Conservation (phyloP, 257 asterid species). For the Craterostigma plantagineum region DNA sequence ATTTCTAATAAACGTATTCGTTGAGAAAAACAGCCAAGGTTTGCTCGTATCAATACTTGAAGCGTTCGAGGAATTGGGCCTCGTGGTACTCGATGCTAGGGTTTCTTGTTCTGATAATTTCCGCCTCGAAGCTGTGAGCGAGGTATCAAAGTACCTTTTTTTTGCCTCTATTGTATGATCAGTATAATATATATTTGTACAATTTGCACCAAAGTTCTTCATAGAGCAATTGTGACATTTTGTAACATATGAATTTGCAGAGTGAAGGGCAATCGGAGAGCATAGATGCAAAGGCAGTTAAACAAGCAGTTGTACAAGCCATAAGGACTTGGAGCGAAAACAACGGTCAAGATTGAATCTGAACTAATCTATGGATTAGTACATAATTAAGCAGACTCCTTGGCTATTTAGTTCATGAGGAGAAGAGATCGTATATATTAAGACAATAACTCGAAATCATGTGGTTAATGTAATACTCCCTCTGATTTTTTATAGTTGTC, state of each 20-base stretch:
- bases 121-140: slow-evolving; percentile 50
- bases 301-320: slow-evolving; percentile 47
- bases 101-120: slow-evolving; percentile 46
- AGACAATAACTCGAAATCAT: too few relatives aligned
- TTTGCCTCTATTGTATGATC: neutral
- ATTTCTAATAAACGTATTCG: slow-evolving; percentile 35
- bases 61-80: slow-evolving; percentile 55
- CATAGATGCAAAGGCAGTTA: slow-evolving; percentile 42
- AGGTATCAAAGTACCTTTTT: slow-evolving; percentile 17
- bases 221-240: too few relatives aligned
- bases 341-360: neutral
- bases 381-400: too few relatives aligned
- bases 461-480: too few relatives aligned
- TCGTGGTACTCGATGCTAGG: slow-evolving; percentile 61
- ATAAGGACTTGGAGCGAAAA: slow-evolving; percentile 30
- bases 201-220: too few relatives aligned
- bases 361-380: too few relatives aligned
- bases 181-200: neutral
- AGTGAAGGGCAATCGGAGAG: slow-evolving; percentile 36
- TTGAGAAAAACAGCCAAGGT: slow-evolving; percentile 39
- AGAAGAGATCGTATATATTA: too few relatives aligned
- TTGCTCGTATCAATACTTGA: slow-evolving; percentile 46
- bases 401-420: too few relatives aligned
- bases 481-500: too few relatives aligned
- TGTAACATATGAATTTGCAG: slow-evolving; percentile 19